These are phyloP conservation scores for Mucor racemosus DNA, from an alignment of 371 early-diverging fungal species.

Conservation along the genomic window DNA sequence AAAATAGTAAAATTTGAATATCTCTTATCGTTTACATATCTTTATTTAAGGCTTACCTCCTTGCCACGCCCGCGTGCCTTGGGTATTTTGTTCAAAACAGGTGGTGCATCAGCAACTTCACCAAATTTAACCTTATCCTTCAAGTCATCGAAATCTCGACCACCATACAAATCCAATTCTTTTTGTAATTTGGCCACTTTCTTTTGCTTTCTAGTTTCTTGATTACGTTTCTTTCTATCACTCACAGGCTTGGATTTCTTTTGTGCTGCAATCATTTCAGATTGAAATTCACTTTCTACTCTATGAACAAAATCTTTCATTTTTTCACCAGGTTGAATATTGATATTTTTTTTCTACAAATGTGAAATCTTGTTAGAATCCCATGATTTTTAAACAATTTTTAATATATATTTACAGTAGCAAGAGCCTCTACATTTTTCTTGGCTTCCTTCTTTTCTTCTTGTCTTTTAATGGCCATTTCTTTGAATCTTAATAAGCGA, in stretches of 20 bases:
- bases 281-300: conserved; percentile 44
- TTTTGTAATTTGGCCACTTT: conserved; percentile 43
- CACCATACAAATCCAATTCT: conserved; percentile 39
- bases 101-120: conserved; percentile 64
- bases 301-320: conserved; percentile 46
- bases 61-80: conserved; percentile 53
- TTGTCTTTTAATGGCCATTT: conserved; percentile 37
- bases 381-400: background rate
- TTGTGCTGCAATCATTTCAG: conserved; percentile 32
- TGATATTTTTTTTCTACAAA: conserved; percentile 24
- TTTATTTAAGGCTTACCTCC: conserved; percentile 26
- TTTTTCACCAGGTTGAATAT: conserved; percentile 49
- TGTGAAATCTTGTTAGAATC: background rate
- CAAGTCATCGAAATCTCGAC: conserved; percentile 59
- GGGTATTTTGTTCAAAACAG: conserved; percentile 51
- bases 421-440: conserved; percentile 18
- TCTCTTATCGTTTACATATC: background rate
- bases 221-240: conserved; percentile 43
- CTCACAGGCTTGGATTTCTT: conserved; percentile 40
- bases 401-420: conserved; percentile 4
- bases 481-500: conserved; percentile 45
- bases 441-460: conserved; percentile 40
- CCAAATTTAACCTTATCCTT: conserved; percentile 62
- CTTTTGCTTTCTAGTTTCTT: conserved; percentile 51
- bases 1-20: background rate